These are phyloP conservation scores for Serendipita indica DNA, from an alignment of 768 basidiomycete species.

Conservation along the genomic window DNA sequence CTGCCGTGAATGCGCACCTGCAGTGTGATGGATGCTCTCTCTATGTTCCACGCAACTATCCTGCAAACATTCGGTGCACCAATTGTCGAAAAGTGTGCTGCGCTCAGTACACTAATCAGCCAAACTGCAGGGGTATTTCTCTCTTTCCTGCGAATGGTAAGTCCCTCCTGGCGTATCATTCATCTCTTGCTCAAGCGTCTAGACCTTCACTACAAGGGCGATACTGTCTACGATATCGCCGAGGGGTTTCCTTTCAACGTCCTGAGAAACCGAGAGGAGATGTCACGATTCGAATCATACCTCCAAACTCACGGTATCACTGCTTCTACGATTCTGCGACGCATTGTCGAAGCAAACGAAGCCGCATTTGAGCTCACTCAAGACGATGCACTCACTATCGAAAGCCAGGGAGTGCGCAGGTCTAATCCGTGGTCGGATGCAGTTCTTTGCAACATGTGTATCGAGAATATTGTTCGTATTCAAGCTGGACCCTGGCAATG, in stretches of 20 bases:
- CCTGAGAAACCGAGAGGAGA: neutral
- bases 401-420: neutral
- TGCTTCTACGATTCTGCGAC: neutral
- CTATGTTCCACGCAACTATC: neutral
- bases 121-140: neutral
- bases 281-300: neutral
- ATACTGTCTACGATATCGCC: neutral
- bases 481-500: neutral
- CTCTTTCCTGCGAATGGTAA: neutral
- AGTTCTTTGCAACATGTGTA: neutral
- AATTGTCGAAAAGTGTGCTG: neutral
- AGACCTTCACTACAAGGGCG: neutral
- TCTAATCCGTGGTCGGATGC: neutral
- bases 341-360: neutral
- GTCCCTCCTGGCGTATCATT: neutral
- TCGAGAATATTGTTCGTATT: neutral
- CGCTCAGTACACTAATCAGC: neutral
- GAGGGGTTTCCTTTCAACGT: neutral
- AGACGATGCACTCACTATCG: neutral
- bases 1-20: neutral
- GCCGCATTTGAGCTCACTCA: neutral
- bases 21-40: conserved; percentile 6
- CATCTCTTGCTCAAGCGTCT: neutral
- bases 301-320: neutral
- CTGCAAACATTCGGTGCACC: neutral